Evolutionary conservation across 1,284 basidiomycete genomes (phyloP), one percentile per base, ranked within the genome.

Genomic region (Tausonia pullulans): DNA sequence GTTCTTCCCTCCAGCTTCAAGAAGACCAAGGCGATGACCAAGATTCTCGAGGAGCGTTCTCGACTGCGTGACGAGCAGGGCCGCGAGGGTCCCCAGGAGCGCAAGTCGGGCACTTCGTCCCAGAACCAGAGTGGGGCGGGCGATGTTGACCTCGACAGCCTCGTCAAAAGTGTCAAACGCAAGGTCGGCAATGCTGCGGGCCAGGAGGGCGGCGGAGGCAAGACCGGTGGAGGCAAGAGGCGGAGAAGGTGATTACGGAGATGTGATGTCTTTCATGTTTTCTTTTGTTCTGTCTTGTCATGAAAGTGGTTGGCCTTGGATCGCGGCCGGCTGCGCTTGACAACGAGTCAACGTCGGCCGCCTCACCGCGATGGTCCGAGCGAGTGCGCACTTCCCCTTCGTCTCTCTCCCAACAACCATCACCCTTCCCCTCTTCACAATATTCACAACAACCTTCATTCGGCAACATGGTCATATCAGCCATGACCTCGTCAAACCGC

Each of bases 1-100:
- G 5, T n/a, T 58, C 41, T 58, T 45, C 44, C 54, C 13, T 56
- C 54, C 71, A 94, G 90, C 67, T 95, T 87, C 80, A 89, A 87
- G 74, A 90, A 88, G 78, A 92, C 92, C 1, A 87, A 87, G 75
- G 84, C 84, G 63, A 97, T 96, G 92, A 74, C 83, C 13, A 84
- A 85, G 3, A 79, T 97, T 7, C 78, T 97, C 53, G 81, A 84
- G 16, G 90, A 78, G 63, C 71, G 77, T 43, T 64, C 69, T 4
- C 69, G 73, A 27, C 70, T 82, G 69, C 81, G 85, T 46, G 83
- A 83, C 14, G 10, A 61, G 64, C 64, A 62, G 40, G 62, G 39
- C 6, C 46, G 55, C n/a, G 44, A 55, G 27, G 64, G 60, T 5
- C 60, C 64, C 13, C 49, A 27, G 14, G 56, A 60, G 57, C 53